These are phyloP conservation scores for Ilex aquifolium DNA, from an alignment of 257 asterid species.

Conservation along the genomic window DNA sequence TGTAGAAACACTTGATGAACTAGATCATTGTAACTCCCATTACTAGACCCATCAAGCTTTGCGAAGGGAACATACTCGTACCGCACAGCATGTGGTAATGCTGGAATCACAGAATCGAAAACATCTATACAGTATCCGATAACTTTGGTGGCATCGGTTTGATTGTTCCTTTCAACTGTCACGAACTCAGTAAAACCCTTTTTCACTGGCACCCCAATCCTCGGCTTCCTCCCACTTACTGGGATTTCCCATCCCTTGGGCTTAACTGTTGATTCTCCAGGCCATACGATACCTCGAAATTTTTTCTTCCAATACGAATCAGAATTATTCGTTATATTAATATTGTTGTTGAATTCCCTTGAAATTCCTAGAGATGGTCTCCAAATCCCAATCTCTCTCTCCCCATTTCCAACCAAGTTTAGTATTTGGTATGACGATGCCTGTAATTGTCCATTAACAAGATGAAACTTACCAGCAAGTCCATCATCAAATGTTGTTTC, in stretches of 20 bases:
- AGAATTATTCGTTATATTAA: background rate
- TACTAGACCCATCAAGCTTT: slow-evolving; percentile 6
- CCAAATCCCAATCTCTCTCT: slow-evolving; percentile 33
- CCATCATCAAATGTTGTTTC: slow-evolving; percentile 17
- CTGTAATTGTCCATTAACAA: slow-evolving; percentile 22
- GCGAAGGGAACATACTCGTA: slow-evolving; percentile 26
- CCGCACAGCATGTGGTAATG: slow-evolving; percentile 31
- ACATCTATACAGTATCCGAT: slow-evolving; percentile 31
- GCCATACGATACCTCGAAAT: slow-evolving; percentile 24
- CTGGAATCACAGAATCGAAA: slow-evolving; percentile 33
- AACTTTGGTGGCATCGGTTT: slow-evolving; percentile 17
- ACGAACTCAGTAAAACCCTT: slow-evolving; percentile 24
- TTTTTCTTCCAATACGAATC: slow-evolving; percentile 5
- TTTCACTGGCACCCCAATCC: background rate
- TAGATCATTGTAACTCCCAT: slow-evolving; percentile 9
- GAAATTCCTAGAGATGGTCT: slow-evolving; percentile 14
- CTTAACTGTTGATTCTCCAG: background rate
- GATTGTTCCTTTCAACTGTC: slow-evolving; percentile 25
- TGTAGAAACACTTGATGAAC: slow-evolving; percentile 13
- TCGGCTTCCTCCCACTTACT: background rate
- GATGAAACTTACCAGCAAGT: slow-evolving; percentile 29
- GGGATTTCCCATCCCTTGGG: background rate
- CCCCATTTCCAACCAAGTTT: slow-evolving; percentile 21
- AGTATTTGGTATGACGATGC: slow-evolving; percentile 27
- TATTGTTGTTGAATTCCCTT: slow-evolving; percentile 4